phyloP scores from a whole-genome alignment of 371 early-diverging fungal species.

The Circinella umbellata region DNA sequence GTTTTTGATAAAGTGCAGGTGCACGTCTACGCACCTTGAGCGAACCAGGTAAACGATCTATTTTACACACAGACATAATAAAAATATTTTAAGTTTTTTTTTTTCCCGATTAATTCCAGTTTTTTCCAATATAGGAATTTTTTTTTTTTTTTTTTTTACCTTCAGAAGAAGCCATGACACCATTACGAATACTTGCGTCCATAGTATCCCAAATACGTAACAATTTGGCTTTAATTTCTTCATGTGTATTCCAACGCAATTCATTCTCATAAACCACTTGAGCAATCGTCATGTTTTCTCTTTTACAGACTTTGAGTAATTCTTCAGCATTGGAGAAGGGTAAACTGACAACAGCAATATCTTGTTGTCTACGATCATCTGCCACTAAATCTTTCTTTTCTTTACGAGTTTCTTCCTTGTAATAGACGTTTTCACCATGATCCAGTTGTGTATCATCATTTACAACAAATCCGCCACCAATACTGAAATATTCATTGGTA shows the following conservation, averaged over 20 bases:
- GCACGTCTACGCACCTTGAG: conserved; percentile 90
- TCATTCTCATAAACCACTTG: conserved; percentile 95
- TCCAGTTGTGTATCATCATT: conserved; percentile 85
- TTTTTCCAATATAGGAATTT: no score
- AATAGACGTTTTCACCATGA: conserved; percentile 89
- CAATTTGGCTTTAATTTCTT: conserved; percentile 75
- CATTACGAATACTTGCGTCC: conserved; percentile 90
- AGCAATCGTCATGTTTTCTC: conserved; percentile 91
- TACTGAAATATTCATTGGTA: conserved; percentile 93
- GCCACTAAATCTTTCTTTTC: conserved; percentile 32
- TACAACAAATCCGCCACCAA: conserved; percentile 96
- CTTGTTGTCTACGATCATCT: conserved; percentile 63
- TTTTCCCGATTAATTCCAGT: no score
- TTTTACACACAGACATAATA: background rate
- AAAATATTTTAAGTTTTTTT: no score
- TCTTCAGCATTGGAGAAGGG: conserved; percentile 87
- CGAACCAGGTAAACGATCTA: conserved; percentile 76
- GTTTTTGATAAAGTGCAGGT: conserved; percentile 83
- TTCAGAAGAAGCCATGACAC: conserved; percentile 53
- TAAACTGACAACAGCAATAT: conserved; percentile 80
- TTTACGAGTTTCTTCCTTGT: conserved; percentile 57
- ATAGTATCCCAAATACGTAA: conserved; percentile 92
- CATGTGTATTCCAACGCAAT: conserved; percentile 85
- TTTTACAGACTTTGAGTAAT: conserved; percentile 78
- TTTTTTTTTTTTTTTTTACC: conserved; percentile 19